Evolutionary conservation across 345 rosid species (phyloP).

Genomic region (Chamaenerion angustifolium): DNA sequence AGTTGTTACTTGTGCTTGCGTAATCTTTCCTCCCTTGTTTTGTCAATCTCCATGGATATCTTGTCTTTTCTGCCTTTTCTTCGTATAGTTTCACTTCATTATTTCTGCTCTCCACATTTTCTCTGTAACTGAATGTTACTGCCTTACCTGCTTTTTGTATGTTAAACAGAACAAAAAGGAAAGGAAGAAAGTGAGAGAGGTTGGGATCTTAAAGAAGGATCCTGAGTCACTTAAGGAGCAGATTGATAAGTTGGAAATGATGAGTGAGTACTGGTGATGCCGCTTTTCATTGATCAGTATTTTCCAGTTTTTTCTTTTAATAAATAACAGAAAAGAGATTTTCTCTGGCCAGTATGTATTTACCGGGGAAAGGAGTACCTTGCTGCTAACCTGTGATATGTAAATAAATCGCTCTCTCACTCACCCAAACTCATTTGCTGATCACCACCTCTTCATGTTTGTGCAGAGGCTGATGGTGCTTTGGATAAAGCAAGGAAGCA

Average conservation of each 20-base stretch:
- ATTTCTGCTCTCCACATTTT: neutral
- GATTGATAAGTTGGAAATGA: constrained; percentile 77
- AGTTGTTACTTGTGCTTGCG: no score
- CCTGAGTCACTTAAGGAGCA: constrained; percentile 79
- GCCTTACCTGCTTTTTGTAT: neutral
- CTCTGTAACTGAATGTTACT: neutral
- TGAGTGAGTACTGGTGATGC: constrained; percentile 41
- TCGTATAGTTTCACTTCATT: no score
- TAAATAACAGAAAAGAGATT: no score
- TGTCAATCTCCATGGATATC: no score
- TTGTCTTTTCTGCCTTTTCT: no score
- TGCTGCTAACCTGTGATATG: no score
- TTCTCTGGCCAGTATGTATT: no score
- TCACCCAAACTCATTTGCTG: neutral
- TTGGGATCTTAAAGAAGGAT: constrained; percentile 94
- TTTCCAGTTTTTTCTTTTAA: no score
- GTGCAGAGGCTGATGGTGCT: constrained; percentile 97
- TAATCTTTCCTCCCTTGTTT: no score
- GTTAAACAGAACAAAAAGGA: constrained; percentile 85
- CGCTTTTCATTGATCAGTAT: no score
- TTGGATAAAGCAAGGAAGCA: constrained; percentile 99
- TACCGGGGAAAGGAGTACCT: no score
- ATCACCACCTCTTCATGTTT: constrained; percentile 8
- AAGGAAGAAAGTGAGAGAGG: constrained; percentile 96
- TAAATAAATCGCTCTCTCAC: no score